Conservation (phyloP, 2,329 filamentous ascomycete species). For the Ceratocystis colombiana region DNA sequence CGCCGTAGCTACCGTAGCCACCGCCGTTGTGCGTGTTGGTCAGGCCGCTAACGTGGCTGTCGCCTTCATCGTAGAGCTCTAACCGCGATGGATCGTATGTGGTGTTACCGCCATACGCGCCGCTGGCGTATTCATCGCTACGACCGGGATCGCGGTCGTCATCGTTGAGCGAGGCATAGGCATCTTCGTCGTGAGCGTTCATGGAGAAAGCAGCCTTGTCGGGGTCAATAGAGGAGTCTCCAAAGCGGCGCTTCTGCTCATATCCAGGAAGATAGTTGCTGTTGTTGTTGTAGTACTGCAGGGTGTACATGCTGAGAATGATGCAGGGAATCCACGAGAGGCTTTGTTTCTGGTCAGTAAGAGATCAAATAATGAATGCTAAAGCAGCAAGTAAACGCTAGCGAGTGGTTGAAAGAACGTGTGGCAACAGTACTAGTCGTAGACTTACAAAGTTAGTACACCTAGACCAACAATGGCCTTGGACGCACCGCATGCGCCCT, state of each 20-base stretch:
- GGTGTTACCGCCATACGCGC: constrained; percentile 34
- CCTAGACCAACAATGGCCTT: constrained; percentile 54
- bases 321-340: constrained; percentile 46
- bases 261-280: constrained; percentile 50
- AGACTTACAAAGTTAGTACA: constrained; percentile 51
- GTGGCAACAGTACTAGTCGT: background rate
- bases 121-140: constrained; percentile 30
- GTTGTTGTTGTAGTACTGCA: constrained; percentile 53
- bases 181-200: constrained; percentile 55
- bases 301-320: constrained; percentile 49
- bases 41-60: constrained; percentile 34
- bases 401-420: no score
- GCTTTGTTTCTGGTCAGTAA: constrained; percentile 33
- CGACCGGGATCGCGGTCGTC: constrained; percentile 42
- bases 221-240: constrained; percentile 45
- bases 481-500: constrained; percentile 48
- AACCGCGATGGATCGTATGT: constrained; percentile 32
- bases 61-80: constrained; percentile 33
- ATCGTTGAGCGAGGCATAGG: constrained; percentile 52
- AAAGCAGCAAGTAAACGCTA: background rate
- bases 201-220: constrained; percentile 61
- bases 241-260: constrained; percentile 40
- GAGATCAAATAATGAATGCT: constrained; percentile 25
- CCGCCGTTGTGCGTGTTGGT: constrained; percentile 28
- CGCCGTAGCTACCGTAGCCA: constrained; percentile 21